These are phyloP conservation scores for Irpex sp. DNA, from an alignment of 1,284 basidiomycete genomes.

Conservation along the genomic window DNA sequence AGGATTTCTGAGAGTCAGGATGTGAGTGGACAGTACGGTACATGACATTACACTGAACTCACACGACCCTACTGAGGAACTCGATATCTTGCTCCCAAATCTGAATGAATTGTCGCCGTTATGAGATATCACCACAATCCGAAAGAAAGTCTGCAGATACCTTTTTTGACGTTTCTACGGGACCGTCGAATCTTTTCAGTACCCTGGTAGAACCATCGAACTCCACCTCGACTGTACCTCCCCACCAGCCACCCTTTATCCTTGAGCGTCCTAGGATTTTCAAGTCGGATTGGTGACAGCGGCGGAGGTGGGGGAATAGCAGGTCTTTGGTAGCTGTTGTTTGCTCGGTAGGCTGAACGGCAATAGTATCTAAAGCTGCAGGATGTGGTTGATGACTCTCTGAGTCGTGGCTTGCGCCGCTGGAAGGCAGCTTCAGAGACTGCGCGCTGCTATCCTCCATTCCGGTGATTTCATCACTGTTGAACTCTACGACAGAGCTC, in stretches of 20 bases:
- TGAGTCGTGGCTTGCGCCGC: too few species aligned
- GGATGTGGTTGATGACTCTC: neutral
- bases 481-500: too few species aligned
- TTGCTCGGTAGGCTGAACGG: too few species aligned
- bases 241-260: conserved; percentile 15
- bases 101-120: neutral
- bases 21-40: neutral
- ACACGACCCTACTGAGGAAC: neutral
- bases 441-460: too few species aligned
- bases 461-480: too few species aligned
- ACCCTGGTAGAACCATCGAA: conserved; percentile 2
- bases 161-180: neutral
- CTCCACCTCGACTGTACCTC: conserved; percentile 8
- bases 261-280: neutral
- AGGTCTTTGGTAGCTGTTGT: neutral
- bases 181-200: conserved; percentile 14
- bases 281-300: conserved; percentile 17
- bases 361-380: neutral
- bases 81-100: neutral
- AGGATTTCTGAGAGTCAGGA: neutral
- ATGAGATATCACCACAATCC: neutral
- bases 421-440: too few species aligned
- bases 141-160: neutral
- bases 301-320: conserved; percentile 7
- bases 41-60: neutral